Evolutionary conservation across 2,329 filamentous ascomycete species (phyloP), one percentile per base, ranked within the genome.

Genomic region (Sordariomycetes sp.): DNA sequence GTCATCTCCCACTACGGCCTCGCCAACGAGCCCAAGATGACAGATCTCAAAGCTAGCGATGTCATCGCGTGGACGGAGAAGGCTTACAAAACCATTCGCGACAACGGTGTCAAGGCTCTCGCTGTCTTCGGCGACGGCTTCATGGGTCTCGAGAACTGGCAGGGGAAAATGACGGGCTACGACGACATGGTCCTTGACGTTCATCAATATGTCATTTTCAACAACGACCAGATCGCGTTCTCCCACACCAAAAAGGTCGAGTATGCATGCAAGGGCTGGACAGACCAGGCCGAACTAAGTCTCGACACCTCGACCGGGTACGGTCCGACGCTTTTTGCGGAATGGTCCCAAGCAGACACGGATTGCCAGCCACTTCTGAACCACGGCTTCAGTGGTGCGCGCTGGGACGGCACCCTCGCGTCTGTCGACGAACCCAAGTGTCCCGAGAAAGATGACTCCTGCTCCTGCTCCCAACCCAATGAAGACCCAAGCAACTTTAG

Each of bases 201-300:
- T 24, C 92, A 98, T 61, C 90, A 96, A 58, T 98, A 98, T 58
- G 86, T 94, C 50, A 95, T 95, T 57, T 98, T 98, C 72, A 95
- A 98, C 68, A 75, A 76, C 25, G 79, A 82, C 44, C 86, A 94
- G 57, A 82, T 98, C 50, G 73, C 76, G 31, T 80, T 82, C 50
- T 80, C 80, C 36, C 92, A 96, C 63, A 70, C 79, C 36, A 72
- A 80, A 44, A 95, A 95, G 62, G 71, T 96, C 37, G 68, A 82
- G 39, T 93, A 94, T 52, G 86, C 90, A 4, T 98, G 92, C 63
- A 64, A 72, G 14, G 86, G 79, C 35, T 98, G 92, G 92, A 82
- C 84, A 4, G 55, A 79, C 46, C 87, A 96, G 66, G 75, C 86
- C 11, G 53, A 74, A 40, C 63, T 75, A 39, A 85, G 79, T 53